Base-by-base conservation (phyloP, 225 moss, liverwort and hornwort genomes). In the Bryoerythrophyllum caledonicum region DNA sequence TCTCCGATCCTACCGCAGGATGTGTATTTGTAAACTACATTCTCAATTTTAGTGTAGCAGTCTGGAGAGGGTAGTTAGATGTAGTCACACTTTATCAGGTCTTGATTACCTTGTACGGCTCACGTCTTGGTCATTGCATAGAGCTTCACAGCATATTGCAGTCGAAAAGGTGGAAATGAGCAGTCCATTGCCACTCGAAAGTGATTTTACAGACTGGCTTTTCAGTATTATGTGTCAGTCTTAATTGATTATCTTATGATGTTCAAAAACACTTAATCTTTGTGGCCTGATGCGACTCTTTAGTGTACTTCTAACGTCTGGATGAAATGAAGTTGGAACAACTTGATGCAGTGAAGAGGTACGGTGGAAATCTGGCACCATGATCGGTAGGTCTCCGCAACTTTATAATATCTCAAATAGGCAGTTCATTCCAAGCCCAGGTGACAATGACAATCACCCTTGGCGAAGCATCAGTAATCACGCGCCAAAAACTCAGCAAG, bases 401-500 rank as follows among this genome's bases (percentile, higher is more conserved):
- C 43, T 70, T 24, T 54, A 16, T 16, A 21, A 23, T 28, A 4
- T 63, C 63, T 48, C 15, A 4, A 71, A 55, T 19, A 4, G 10
- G 34, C 8, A 24, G 46, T 19, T 32, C 43, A 35, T 51, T 40
- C 1, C 19, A 19, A 64, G 57, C 55, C n/a, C 19, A 71, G 7
- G 30, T 4, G 52, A 40, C 17, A 51, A 30, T 13, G 40, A 28
- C 37, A 63, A 19, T 11, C 55, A 15, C 55, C 34, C 15, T 37
- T 48, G 0, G 30, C 10, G 13, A 63, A 30, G 57, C 1, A 28
- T 81, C 73, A 86, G 38, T 86, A 86, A 61, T 88, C 88, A 55
- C 88, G 75, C 67, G 80, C 76, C 69, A 88, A 76, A 51, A 88
- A 88, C 34, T 85, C 85, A 40, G 60, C 71, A 59, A 88, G 72